Evolutionary conservation across 2,329 filamentous ascomycete genomes (phyloP).

Genomic region (Ophiostoma pallidulum): DNA sequence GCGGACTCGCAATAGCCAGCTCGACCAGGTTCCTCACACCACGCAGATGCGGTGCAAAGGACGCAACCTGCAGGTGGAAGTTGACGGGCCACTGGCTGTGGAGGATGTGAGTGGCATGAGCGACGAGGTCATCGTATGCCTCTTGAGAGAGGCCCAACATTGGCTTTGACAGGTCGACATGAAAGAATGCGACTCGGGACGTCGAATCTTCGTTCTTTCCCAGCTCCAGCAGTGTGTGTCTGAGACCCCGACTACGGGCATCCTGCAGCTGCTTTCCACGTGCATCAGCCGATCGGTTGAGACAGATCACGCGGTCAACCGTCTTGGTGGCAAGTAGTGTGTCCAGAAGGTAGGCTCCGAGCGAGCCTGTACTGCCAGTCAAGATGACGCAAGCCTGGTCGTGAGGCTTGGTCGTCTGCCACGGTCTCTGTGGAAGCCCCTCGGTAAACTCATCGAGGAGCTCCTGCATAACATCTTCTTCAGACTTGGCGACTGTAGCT

Average conservation of each 20-base stretch:
- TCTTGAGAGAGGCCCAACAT: neutral
- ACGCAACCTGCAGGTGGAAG: conserved; percentile 2
- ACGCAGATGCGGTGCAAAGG: neutral
- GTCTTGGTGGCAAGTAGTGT: neutral
- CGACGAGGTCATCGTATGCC: neutral
- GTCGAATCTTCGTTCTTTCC: no score
- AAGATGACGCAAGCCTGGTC: neutral
- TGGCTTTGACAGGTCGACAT: no score
- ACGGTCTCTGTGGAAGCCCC: no score
- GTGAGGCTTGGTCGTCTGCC: neutral
- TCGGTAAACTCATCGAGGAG: no score
- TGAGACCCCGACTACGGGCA: no score
- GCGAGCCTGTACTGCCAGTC: conserved; percentile 4
- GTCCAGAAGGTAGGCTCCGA: neutral
- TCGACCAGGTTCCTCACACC: neutral
- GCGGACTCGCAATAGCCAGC: neutral
- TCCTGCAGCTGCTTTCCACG: neutral
- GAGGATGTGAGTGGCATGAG: neutral
- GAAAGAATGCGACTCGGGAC: no score
- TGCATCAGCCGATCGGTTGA: neutral
- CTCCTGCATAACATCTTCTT: no score
- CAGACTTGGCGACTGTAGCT: no score
- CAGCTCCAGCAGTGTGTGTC: no score
- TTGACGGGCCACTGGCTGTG: conserved; percentile 8
- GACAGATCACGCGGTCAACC: neutral